Evolutionary conservation across 176 grass and related monocot genomes (phyloP).

Genomic region (Guadua angustifolia): DNA sequence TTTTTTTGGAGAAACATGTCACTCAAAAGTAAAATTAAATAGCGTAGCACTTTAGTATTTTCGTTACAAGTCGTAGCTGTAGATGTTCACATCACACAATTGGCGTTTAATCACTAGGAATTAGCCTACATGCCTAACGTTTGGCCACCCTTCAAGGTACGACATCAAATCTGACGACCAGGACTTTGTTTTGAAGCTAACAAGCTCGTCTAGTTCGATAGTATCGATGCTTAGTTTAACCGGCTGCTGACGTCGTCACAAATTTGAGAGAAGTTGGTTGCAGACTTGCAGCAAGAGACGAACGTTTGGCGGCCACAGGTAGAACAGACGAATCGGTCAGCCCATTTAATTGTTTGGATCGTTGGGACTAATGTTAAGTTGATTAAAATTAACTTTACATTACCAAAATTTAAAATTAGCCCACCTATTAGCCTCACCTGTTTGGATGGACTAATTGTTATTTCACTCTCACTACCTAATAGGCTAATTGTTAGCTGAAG

Average conservation of each 20-base stretch:
- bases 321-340: not conserved
- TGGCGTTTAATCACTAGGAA: not conserved
- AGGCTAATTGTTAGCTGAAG: too few relatives aligned
- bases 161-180: not conserved
- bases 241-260: not conserved
- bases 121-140: slow-evolving; percentile 13
- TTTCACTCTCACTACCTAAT: too few relatives aligned
- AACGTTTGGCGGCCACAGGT: slow-evolving; percentile 2
- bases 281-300: not conserved
- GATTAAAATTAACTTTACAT: too few relatives aligned
- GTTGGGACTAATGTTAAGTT: too few relatives aligned
- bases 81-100: slow-evolving; percentile 32
- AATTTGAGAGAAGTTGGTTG: not conserved
- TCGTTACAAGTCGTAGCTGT: not conserved
- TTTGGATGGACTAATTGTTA: too few relatives aligned
- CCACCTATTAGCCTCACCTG: too few relatives aligned
- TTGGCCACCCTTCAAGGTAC: slow-evolving; percentile 20
- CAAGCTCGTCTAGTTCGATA: not conserved
- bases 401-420: too few relatives aligned
- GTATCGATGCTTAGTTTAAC: not conserved
- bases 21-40: not conserved
- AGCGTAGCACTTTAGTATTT: not conserved
- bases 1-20: not conserved
- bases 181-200: slow-evolving; percentile 14
- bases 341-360: too few relatives aligned